Evolutionary conservation across 371 early-diverging fungal genomes (phyloP).

Genomic region (Lichtheimia corymbifera): DNA sequence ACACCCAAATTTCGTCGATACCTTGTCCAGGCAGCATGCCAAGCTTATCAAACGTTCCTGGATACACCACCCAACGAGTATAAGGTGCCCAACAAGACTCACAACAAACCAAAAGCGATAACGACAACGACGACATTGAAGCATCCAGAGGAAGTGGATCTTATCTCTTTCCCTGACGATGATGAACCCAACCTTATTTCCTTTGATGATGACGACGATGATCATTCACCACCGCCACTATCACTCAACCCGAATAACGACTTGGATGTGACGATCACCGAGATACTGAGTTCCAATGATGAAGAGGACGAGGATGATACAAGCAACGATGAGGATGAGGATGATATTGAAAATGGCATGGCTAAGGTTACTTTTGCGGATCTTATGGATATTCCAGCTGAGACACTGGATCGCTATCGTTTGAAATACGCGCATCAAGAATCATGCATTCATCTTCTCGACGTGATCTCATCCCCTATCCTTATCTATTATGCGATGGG

Average conservation of each 20-base stretch:
- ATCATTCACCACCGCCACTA: background rate
- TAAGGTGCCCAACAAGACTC: conserved; percentile 6
- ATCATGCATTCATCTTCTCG: conserved; percentile 20
- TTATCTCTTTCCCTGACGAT: conserved; percentile 31
- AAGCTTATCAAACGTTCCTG: conserved; percentile 23
- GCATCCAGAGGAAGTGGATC: conserved; percentile 16
- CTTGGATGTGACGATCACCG: background rate
- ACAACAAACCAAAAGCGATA: background rate
- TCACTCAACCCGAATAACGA: too few relatives aligned
- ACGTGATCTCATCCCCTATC: conserved; percentile 25
- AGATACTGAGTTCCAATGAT: background rate
- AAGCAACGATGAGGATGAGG: conserved; percentile 21
- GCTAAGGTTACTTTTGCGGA: conserved; percentile 17
- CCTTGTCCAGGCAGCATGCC: conserved; percentile 24
- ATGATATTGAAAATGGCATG: conserved; percentile 11
- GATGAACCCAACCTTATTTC: conserved; percentile 32
- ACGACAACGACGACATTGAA: background rate
- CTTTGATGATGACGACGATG: conserved; percentile 24
- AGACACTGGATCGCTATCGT: conserved; percentile 16
- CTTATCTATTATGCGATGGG: conserved; percentile 43
- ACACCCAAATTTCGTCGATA: conserved; percentile 32
- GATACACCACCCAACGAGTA: conserved; percentile 22
- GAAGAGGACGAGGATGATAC: conserved; percentile 9
- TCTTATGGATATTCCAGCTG: conserved; percentile 20
- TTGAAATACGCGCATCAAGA: conserved; percentile 23